Conservation (phyloP, 176 grass and related monocot genomes). For the Aegilops bicornis region DNA sequence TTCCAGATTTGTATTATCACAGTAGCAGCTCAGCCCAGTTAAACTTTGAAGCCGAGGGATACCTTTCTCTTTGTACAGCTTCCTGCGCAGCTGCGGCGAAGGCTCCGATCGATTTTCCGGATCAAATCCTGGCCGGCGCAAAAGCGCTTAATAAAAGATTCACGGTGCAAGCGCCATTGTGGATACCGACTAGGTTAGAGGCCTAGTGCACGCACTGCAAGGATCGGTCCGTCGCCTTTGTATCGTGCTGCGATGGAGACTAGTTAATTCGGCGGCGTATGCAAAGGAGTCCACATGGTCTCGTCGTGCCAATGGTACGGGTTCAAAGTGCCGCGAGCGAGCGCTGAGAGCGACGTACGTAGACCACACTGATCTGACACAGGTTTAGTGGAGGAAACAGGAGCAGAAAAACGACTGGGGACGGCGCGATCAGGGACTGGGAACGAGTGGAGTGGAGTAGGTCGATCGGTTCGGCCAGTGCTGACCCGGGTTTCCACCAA, state of each 20-base stretch:
- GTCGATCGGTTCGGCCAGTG: not conserved
- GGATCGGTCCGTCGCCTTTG: no score
- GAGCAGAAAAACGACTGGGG: not conserved
- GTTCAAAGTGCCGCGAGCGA: not conserved
- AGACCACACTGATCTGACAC: no score
- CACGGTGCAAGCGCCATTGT: not conserved
- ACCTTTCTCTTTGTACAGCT: not conserved
- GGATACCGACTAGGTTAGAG: not conserved
- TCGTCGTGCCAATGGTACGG: not conserved
- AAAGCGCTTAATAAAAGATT: slow-evolving; percentile 14
- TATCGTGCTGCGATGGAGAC: no score
- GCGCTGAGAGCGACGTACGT: not conserved
- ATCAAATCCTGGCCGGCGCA: not conserved
- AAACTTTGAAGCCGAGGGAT: no score
- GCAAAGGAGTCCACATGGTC: not conserved
- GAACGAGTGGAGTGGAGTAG: no score
- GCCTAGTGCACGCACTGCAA: no score
- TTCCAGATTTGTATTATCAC: not conserved
- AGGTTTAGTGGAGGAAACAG: not conserved
- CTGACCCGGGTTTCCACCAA: not conserved
- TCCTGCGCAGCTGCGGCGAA: not conserved
- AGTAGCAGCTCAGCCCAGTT: no score
- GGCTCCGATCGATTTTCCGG: not conserved
- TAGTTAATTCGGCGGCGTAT: not conserved
- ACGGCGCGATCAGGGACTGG: not conserved